phyloP scores from a whole-genome alignment of 2,329 filamentous ascomycete genomes.

The Ascochyta rabiei region DNA sequence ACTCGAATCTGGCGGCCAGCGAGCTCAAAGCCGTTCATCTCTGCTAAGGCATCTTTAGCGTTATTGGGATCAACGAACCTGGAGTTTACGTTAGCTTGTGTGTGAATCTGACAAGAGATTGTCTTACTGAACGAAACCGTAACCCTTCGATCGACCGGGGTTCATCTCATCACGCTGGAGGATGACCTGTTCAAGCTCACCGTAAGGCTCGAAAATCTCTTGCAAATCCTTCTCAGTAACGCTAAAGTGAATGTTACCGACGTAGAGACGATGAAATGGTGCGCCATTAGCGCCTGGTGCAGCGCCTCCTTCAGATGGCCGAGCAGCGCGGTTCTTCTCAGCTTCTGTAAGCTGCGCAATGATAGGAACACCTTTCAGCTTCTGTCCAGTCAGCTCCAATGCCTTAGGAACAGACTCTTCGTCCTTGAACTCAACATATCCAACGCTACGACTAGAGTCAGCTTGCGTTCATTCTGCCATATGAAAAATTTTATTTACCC shows the following conservation, averaged over 20 bases:
- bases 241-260: slow-evolving; percentile 99
- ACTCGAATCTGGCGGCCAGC: slow-evolving; percentile 97
- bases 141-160: slow-evolving; percentile 67
- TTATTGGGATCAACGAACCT: slow-evolving; percentile 90
- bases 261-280: slow-evolving; percentile 96
- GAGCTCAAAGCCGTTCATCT: slow-evolving; percentile 99
- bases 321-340: slow-evolving; percentile 97
- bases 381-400: slow-evolving; percentile 97
- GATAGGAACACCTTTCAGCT: slow-evolving; percentile 96
- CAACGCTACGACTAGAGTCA: slow-evolving; percentile 71
- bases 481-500: slow-evolving; percentile 66
- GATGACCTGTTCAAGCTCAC: slow-evolving; percentile 96
- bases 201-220: slow-evolving; percentile 97
- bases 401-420: slow-evolving; percentile 93
- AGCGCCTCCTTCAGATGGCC: slow-evolving; percentile 66
- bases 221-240: slow-evolving; percentile 95
- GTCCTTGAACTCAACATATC: slow-evolving; percentile 98
- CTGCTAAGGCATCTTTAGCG: slow-evolving; percentile 92
- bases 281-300: slow-evolving; percentile 78
- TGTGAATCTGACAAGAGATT: neutral
- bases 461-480: slow-evolving; percentile 22
- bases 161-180: slow-evolving; percentile 93
- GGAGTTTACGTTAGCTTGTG: slow-evolving; percentile 45
- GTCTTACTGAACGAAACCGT: slow-evolving; percentile 97
- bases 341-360: slow-evolving; percentile 98